Evolutionary conservation across 257 asterid genomes (phyloP).

Genomic region (Anisodus acutangulus): DNA sequence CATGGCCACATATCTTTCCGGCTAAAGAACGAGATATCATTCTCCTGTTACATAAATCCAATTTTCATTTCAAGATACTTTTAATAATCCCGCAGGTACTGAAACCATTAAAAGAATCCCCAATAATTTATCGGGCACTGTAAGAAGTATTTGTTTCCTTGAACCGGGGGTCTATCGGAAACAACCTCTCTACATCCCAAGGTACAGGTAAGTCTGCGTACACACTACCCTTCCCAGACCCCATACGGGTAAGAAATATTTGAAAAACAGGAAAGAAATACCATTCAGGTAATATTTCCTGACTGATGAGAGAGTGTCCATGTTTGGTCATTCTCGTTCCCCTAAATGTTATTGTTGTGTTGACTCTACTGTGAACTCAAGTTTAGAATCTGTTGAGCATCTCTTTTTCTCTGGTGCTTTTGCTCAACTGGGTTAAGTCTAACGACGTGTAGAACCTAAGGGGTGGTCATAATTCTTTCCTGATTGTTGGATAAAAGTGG

Average conservation of each 20-base stretch:
- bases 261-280: not conserved
- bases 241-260: not conserved
- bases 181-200: too few species aligned
- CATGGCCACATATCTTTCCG: not conserved
- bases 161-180: too few species aligned
- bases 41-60: not conserved
- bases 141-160: too few species aligned
- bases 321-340: not conserved
- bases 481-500: not conserved
- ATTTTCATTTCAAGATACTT: not conserved
- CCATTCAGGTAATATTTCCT: not conserved
- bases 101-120: not conserved
- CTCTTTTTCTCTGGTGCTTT: not conserved
- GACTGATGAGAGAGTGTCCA: slow-evolving; percentile 5
- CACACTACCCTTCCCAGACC: too few species aligned
- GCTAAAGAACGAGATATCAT: not conserved
- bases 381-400: not conserved
- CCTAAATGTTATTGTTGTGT: not conserved
- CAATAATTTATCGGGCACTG: not conserved
- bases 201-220: too few species aligned
- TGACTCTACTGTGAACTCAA: not conserved
- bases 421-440: not conserved
- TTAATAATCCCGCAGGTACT: not conserved
- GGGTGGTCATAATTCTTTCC: not conserved
- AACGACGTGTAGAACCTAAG: not conserved